Conservation (phyloP, 2,329 filamentous ascomycete genomes). For the Talaromyces sp. region DNA sequence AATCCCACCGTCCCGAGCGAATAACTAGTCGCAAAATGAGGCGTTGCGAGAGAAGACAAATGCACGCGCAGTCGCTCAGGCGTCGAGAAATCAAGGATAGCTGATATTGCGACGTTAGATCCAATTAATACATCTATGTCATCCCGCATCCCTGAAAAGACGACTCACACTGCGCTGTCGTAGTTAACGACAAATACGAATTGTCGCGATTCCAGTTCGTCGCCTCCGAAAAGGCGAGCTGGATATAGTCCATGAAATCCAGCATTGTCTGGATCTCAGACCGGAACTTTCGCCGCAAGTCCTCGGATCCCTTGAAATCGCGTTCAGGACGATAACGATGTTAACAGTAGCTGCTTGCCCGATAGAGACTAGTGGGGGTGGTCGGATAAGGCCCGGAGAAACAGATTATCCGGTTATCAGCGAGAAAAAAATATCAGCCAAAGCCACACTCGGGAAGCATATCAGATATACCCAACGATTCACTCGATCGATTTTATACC, state of each 20-base stretch:
- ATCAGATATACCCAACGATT: constrained; percentile 3
- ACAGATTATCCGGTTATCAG: constrained; percentile 43
- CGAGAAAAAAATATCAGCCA: constrained; percentile 36
- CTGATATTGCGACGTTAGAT: constrained; percentile 45
- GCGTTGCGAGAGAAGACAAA: constrained; percentile 86
- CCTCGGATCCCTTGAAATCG: neutral
- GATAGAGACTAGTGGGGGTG: constrained; percentile 29
- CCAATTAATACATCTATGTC: constrained; percentile 3
- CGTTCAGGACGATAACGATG: constrained; percentile 6
- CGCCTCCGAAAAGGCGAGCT: constrained; percentile 82
- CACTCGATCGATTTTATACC: constrained; percentile 18
- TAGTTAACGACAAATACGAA: constrained; percentile 83
- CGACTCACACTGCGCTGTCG: constrained; percentile 72
- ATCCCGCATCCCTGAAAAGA: constrained; percentile 16
- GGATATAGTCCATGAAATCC: constrained; percentile 97
- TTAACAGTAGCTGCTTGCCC: constrained; percentile 35
- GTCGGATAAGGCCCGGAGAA: constrained; percentile 42
- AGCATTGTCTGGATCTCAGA: constrained; percentile 64
- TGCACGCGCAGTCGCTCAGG: constrained; percentile 82
- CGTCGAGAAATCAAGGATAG: constrained; percentile 84
- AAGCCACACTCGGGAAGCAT: constrained; percentile 29
- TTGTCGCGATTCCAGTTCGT: constrained; percentile 91
- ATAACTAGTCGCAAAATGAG: constrained; percentile 93
- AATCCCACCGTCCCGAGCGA: constrained; percentile 85
- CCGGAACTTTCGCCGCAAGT: neutral